Evolutionary conservation across 257 asterid species (phyloP), one percentile per base, ranked within the genome.

Genomic region (Gynochthodes officinalis): DNA sequence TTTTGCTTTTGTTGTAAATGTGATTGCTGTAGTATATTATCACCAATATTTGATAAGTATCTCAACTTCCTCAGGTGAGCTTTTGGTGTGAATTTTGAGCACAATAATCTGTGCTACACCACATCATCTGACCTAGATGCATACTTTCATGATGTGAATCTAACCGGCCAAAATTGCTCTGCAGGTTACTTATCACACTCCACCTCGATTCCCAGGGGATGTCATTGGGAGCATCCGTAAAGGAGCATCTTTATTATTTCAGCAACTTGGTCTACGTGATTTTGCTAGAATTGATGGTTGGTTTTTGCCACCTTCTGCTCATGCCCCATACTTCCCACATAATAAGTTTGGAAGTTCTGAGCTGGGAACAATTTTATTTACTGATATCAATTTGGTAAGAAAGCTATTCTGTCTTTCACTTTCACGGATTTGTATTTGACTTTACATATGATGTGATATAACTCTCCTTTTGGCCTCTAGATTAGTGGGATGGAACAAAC

Each of bases 401-500:
- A 65, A 76, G 53, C 62, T 28, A 44, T 62, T 52, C 46, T 76
- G 33, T 54, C 52, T 60, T 62, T 54, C 35, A 46, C 46, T 46
- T 75, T 75, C 44, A 3, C 50, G 60, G 19, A 70, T 49, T 62
- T 52, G 49, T 75, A 57, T 57, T 54, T 62, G 49, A n/a, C 69
- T 61, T 75, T 53, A 35, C 66, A 59, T 79, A 53, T 67, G 52
- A 70, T 75, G 60, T 46, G n/a, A 64, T n/a, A 61, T 54, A 73
- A 33, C 61, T 39, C 49, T 68, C 62, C 48, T 71, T 77, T 52
- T 69, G 46, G 49, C 75, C 71, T 78, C 71, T 79, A 91, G 97
- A 88, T 91, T 77, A 91, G 97, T 75, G 97, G 97, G 72, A 91
- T 91, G 97, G 96, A 89, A 82, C 97, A 91, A 84, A 91, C 97